Evolutionary conservation across 2,329 filamentous ascomycete species (phyloP).

Genomic region (Hysterium pulicare): DNA sequence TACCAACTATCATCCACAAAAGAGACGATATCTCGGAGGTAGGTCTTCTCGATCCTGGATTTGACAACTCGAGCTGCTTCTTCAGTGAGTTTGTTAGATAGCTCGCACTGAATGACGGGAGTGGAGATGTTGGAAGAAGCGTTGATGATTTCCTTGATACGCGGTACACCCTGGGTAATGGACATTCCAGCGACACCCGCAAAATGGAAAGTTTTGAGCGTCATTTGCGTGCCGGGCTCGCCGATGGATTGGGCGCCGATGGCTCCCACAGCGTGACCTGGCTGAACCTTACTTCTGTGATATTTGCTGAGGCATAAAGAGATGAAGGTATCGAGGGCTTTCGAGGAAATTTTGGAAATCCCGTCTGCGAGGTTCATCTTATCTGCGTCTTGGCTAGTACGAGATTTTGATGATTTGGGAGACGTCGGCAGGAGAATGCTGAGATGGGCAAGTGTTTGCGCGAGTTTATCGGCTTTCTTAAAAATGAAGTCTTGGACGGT

Average conservation of each 20-base stretch:
- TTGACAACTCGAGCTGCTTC: conserved; percentile 87
- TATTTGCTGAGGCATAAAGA: conserved; percentile 83
- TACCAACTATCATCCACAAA: conserved; percentile 89
- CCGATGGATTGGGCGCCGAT: conserved; percentile 97
- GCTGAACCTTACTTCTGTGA: conserved; percentile 84
- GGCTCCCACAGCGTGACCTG: conserved; percentile 91
- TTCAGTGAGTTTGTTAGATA: conserved; percentile 71
- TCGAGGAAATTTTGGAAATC: conserved; percentile 77
- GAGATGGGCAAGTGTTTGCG: conserved; percentile 39
- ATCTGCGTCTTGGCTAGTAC: conserved; percentile 34
- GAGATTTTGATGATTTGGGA: conserved; percentile 6
- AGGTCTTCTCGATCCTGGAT: conserved; percentile 92
- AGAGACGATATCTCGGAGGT: conserved; percentile 72
- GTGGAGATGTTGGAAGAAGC: conserved; percentile 92
- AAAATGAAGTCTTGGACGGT: conserved; percentile 72
- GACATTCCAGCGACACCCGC: conserved; percentile 99
- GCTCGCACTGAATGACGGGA: conserved; percentile 83
- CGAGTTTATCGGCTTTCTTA: conserved; percentile 60
- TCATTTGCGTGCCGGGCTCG: conserved; percentile 98
- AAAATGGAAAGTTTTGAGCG: conserved; percentile 99
- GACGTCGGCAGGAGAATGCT: conserved; percentile 16
- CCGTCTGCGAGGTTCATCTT: conserved; percentile 53
- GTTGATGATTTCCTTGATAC: conserved; percentile 99
- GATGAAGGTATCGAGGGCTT: conserved; percentile 73
- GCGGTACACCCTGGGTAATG: conserved; percentile 97